Evolutionary conservation across 208 protist genomes (phyloP).

Genomic region (Wallacemonas rigidus): DNA sequence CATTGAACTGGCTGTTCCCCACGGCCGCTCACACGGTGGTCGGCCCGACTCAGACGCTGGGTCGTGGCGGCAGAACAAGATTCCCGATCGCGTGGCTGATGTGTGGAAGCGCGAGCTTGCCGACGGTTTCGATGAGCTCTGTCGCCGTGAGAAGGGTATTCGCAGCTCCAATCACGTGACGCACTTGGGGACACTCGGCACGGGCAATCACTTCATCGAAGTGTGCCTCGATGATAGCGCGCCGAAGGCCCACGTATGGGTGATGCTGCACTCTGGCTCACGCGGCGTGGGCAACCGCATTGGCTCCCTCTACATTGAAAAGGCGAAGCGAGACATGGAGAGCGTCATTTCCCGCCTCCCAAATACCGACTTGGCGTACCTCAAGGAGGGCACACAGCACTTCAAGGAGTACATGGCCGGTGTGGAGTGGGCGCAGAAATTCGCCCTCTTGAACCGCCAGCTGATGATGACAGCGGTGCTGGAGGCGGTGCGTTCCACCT

Average conservation of each 20-base stretch:
- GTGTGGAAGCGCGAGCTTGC: conserved; percentile 69
- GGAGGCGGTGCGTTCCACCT: conserved; percentile 44
- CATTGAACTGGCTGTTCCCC: conserved; percentile 78
- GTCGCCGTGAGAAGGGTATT: conserved; percentile 41
- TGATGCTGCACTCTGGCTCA: conserved; percentile 92
- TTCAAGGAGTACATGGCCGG: conserved; percentile 87
- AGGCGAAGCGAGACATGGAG: conserved; percentile 84
- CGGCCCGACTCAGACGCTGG: conserved; percentile 54
- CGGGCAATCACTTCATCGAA: conserved; percentile 92
- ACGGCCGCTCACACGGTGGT: conserved; percentile 79
- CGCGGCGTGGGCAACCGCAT: conserved; percentile 91
- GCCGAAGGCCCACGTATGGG: conserved; percentile 56
- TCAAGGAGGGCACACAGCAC: conserved; percentile 70
- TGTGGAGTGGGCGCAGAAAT: conserved; percentile 86
- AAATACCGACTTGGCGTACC: conserved; percentile 75
- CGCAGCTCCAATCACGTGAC: conserved; percentile 74
- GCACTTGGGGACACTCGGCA: conserved; percentile 89
- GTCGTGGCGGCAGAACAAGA: conserved; percentile 47
- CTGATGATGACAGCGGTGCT: conserved; percentile 83
- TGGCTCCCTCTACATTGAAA: conserved; percentile 78
- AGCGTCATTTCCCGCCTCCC: conserved; percentile 49
- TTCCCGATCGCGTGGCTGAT: conserved; percentile 44
- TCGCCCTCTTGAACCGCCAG: conserved; percentile 75
- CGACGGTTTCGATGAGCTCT: conserved; percentile 66
- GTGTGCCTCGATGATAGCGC: conserved; percentile 78